These are phyloP conservation scores for Trichomonas gallinae DNA, from an alignment of 208 protist species.

Conservation along the genomic window DNA sequence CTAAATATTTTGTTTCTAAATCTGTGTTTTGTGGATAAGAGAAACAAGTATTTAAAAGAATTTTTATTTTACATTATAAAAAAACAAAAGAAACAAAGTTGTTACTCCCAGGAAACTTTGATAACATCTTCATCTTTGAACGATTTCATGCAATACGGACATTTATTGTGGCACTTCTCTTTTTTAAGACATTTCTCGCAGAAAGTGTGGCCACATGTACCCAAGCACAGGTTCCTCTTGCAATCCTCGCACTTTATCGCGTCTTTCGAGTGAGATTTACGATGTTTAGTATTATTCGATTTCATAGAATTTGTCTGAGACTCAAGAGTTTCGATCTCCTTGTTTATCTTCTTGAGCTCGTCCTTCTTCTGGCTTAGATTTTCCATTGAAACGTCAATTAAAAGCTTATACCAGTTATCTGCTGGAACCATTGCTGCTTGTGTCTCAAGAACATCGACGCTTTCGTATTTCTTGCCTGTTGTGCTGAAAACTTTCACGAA, in stretches of 20 bases:
- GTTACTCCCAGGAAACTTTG: neutral
- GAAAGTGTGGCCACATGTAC: neutral
- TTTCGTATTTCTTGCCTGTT: neutral
- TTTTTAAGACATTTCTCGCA: neutral
- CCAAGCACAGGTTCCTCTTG: neutral
- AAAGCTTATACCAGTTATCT: neutral
- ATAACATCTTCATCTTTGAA: neutral
- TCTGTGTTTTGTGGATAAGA: too few relatives aligned
- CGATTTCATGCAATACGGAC: neutral
- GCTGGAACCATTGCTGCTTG: neutral
- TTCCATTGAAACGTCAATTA: neutral
- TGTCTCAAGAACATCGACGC: neutral
- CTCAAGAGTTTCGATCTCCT: neutral
- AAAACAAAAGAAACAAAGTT: neutral
- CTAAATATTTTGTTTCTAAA: too few relatives aligned
- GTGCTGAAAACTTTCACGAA: neutral
- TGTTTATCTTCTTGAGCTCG: neutral
- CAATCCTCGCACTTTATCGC: neutral
- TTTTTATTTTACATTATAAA: neutral
- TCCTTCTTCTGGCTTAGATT: neutral
- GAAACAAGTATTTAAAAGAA: too few relatives aligned
- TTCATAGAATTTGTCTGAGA: neutral
- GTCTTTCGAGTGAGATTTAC: too few relatives aligned
- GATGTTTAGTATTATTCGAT: neutral
- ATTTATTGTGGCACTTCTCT: neutral